phyloP scores from a whole-genome alignment of 1,284 basidiomycete species.

The Rhodotorula sp. region DNA sequence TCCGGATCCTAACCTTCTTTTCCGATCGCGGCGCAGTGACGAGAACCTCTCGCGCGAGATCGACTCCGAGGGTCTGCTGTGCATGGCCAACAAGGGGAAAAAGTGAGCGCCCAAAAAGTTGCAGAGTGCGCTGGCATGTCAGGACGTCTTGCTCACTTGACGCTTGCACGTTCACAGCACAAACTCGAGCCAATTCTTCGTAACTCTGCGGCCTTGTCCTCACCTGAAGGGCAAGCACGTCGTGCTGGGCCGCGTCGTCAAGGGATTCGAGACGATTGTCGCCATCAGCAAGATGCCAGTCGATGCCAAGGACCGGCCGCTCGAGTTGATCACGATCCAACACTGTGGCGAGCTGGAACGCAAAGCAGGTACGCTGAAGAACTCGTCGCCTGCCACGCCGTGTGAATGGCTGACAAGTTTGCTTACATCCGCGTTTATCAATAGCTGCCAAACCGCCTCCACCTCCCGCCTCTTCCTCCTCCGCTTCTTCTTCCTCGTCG shows the following conservation, averaged over 20 bases:
- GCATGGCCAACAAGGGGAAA: conserved; percentile 35
- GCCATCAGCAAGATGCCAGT: conserved; percentile 52
- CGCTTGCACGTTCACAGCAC: conserved; percentile 51
- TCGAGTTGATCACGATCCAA: conserved; percentile 66
- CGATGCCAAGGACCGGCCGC: conserved; percentile 59
- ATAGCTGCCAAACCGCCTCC: neutral
- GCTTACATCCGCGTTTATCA: too few relatives aligned
- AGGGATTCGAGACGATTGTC: conserved; percentile 53
- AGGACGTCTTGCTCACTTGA: too few relatives aligned
- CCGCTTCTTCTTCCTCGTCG: conserved; percentile 17
- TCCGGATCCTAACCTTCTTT: neutral
- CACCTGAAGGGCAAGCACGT: conserved; percentile 56
- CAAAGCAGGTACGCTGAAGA: conserved; percentile 11
- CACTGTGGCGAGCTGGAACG: conserved; percentile 81
- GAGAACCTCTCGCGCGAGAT: conserved; percentile 69
- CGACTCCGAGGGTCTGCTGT: conserved; percentile 59
- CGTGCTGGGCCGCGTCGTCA: conserved; percentile 55
- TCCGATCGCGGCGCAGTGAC: conserved; percentile 51
- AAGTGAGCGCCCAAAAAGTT: conserved; percentile 6
- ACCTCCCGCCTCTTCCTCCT: neutral
- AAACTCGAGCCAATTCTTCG: conserved; percentile 79
- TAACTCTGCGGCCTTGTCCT: conserved; percentile 66
- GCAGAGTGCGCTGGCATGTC: too few relatives aligned
- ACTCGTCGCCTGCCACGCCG: too few relatives aligned
- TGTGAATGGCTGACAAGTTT: too few relatives aligned